phyloP scores from a whole-genome alignment of 495 filamentous ascomycete genomes.

The Opeltia flavorubescens region DNA sequence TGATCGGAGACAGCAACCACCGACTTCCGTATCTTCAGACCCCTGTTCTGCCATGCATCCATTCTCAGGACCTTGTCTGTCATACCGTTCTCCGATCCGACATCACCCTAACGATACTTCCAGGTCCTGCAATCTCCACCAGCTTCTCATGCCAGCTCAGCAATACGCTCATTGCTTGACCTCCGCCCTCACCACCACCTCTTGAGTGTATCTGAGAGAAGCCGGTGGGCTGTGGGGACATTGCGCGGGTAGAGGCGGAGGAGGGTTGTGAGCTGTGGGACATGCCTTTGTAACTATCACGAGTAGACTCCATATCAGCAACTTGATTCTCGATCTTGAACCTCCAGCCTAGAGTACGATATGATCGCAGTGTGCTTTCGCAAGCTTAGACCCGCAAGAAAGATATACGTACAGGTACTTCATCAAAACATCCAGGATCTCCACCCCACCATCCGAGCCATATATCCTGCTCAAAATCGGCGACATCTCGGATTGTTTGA shows the following conservation, averaged over 20 bases:
- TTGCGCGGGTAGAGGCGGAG: constrained; percentile 29
- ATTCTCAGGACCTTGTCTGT: constrained; percentile 10
- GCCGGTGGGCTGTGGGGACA: constrained; percentile 71
- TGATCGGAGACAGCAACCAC: too few species aligned
- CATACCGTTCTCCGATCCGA: constrained; percentile 81
- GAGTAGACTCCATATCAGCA: too few species aligned
- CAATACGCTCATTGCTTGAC: constrained; percentile 82
- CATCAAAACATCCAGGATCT: constrained; percentile 59
- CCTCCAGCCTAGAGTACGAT: neutral
- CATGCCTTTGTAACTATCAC: constrained; percentile 72
- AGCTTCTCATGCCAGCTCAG: constrained; percentile 94
- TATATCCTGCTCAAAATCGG: constrained; percentile 68
- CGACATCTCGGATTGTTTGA: constrained; percentile 82
- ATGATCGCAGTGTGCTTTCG: neutral
- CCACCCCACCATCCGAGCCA: constrained; percentile 51
- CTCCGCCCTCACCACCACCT: constrained; percentile 55
- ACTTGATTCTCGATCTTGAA: neutral
- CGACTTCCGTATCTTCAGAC: neutral
- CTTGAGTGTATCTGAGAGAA: constrained; percentile 71
- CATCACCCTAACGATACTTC: constrained; percentile 81
- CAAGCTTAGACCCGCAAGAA: neutral
- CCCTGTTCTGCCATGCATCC: neutral
- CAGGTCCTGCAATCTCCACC: constrained; percentile 75
- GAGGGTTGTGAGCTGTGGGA: constrained; percentile 28
- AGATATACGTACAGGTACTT: constrained; percentile 50